Evolutionary conservation across 352 stramenopile species (phyloP).

Genomic region (Globisporangium splendens): DNA sequence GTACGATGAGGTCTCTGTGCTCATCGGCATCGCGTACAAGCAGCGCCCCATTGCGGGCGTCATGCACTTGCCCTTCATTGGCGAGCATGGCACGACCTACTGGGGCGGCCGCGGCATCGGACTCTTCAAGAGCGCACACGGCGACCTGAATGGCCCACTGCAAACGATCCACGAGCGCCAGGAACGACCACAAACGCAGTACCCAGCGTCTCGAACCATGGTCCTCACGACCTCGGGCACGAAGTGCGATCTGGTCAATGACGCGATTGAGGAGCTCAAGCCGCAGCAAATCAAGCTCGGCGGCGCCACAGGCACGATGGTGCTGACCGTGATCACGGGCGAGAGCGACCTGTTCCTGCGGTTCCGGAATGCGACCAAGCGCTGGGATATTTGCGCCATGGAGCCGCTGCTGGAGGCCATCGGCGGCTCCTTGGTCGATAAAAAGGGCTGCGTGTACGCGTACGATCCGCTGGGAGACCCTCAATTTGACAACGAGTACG

Average conservation of each 20-base stretch:
- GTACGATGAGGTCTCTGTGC: slow-evolving; percentile 75
- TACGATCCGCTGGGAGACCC: slow-evolving; percentile 51
- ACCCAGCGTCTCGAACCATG: slow-evolving; percentile 30
- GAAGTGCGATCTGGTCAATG: slow-evolving; percentile 43
- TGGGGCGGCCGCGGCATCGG: slow-evolving; percentile 58
- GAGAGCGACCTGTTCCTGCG: slow-evolving; percentile 65
- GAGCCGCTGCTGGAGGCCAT: slow-evolving; percentile 61
- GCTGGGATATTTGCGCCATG: slow-evolving; percentile 77
- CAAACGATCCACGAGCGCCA: slow-evolving; percentile 27
- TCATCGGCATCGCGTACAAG: slow-evolving; percentile 69
- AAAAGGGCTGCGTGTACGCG: slow-evolving; percentile 49
- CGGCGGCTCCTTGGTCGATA: slow-evolving; percentile 54
- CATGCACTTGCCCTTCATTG: slow-evolving; percentile 69
- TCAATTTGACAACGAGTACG: slow-evolving; percentile 62
- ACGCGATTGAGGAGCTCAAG: slow-evolving; percentile 30
- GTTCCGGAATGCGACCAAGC: slow-evolving; percentile 65
- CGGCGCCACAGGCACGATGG: slow-evolving; percentile 70
- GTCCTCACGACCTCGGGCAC: slow-evolving; percentile 60
- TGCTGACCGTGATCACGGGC: slow-evolving; percentile 58
- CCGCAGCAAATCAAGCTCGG: slow-evolving; percentile 39
- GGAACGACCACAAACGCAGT: slow-evolving; percentile 18
- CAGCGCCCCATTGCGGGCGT: slow-evolving; percentile 61
- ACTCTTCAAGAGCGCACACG: slow-evolving; percentile 44
- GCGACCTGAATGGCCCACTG: slow-evolving; percentile 3
- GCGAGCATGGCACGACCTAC: slow-evolving; percentile 46